Base-by-base conservation (phyloP, 2,329 filamentous ascomycete genomes). In the Penicillium freii region DNA sequence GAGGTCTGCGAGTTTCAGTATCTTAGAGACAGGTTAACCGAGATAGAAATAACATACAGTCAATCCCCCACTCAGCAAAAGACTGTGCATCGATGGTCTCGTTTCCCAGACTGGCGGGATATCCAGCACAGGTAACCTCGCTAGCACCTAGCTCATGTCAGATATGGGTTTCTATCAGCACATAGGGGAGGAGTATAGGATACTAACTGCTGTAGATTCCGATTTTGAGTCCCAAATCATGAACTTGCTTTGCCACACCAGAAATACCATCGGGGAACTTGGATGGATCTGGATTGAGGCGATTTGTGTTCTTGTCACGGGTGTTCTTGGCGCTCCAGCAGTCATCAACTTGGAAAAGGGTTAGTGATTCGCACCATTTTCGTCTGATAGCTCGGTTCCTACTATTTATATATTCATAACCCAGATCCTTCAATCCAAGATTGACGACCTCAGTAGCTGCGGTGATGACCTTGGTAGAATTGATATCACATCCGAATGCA, bases 241-340 rank as follows among this genome's bases (percentile, higher is more conserved):
- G 85, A 21, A 87, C 77, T 56, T 81, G 66, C 25, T 81, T 71
- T 1, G 83, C 84, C 1, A 82, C 69, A 0, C 80, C 78, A 9
- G 76, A 76, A 58, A 88, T 85, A 0, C 85, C 86, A 19, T 78
- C 72, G 0, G 86, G 85, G 57, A 87, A 88, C 56, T 80, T 82
- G 3, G 61, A 66, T 0, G 71, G 68, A 61, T 85, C 79, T 0
- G 80, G 76, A 4, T 80, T 68, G 5, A 84, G 75, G 40, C 79
- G 71, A 1, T 74, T 63, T 0, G 77, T 82, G 5, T 56, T 69
- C n/a, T 65, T 66, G 61, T 82, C 75, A 6, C 81, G 74, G 10
- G 64, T 66, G 21, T 65, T 61, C 61, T 81, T 78, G 54, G 78
- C 62, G 8, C 77, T 78, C 82, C 81, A 89, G 72, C 85, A 87